phyloP scores from a whole-genome alignment of 192 early-diverging fungal species.

The Coemansia sp. region DNA sequence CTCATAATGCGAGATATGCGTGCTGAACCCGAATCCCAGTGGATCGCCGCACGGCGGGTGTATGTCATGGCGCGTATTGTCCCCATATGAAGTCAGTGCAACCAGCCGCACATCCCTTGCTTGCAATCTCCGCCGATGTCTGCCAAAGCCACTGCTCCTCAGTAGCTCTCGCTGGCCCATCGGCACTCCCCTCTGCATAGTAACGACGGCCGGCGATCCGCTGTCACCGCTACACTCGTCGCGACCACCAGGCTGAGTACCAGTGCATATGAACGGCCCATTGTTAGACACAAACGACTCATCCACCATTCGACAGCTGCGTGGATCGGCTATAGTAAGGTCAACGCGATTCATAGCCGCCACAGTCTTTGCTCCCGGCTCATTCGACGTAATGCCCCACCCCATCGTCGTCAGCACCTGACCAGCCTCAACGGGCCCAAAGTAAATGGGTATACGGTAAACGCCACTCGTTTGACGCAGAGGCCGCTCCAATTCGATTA shows the following conservation, averaged over 20 bases:
- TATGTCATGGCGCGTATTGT: slow-evolving; percentile 26
- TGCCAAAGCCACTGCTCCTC: not conserved
- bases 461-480: not conserved
- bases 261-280: slow-evolving; percentile 42
- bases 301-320: slow-evolving; percentile 23
- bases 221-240: slow-evolving; percentile 54
- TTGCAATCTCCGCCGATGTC: not conserved
- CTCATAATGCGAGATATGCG: slow-evolving; percentile 46
- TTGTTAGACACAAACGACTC: slow-evolving; percentile 21
- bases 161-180: not conserved
- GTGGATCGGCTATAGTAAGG: slow-evolving; percentile 10
- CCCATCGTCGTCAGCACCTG: slow-evolving; percentile 33
- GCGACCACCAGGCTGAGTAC: slow-evolving; percentile 18
- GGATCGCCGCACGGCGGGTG: slow-evolving; percentile 47
- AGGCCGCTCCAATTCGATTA: slow-evolving; percentile 25
- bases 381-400: slow-evolving; percentile 47
- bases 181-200: not conserved
- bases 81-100: slow-evolving; percentile 52
- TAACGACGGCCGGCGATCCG: slow-evolving; percentile 35
- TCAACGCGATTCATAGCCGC: slow-evolving; percentile 32
- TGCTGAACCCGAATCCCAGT: slow-evolving; percentile 48
- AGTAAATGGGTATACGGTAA: slow-evolving; percentile 38
- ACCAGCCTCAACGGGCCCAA: slow-evolving; percentile 20
- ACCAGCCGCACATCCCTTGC: slow-evolving; percentile 21
- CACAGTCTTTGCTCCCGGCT: slow-evolving; percentile 13